These are phyloP conservation scores for Huntiella moniliformis DNA, from an alignment of 2,329 filamentous ascomycete genomes.

Conservation along the genomic window DNA sequence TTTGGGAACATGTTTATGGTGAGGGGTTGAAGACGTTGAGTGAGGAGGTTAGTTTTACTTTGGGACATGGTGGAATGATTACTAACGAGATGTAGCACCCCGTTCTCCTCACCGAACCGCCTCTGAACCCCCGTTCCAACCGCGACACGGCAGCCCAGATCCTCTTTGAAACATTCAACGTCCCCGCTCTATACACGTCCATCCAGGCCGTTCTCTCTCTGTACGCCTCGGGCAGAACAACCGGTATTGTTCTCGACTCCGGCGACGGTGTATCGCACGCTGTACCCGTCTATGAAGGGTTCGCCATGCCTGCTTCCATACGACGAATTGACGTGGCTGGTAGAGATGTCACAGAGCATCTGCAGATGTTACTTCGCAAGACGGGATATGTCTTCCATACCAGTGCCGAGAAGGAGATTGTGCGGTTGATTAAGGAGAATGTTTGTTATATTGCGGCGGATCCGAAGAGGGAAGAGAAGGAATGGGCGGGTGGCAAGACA, in stretches of 20 bases:
- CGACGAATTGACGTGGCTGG: slow-evolving; percentile 90
- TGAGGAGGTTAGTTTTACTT: slow-evolving; percentile 50
- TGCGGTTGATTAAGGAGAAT: slow-evolving; percentile 89
- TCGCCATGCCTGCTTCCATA: slow-evolving; percentile 90
- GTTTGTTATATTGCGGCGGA: slow-evolving; percentile 81
- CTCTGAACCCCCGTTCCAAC: slow-evolving; percentile 86
- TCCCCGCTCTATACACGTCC: slow-evolving; percentile 86
- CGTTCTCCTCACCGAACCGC: slow-evolving; percentile 87
- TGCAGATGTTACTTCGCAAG: slow-evolving; percentile 81
- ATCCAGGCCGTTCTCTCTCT: slow-evolving; percentile 93
- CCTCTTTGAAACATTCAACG: slow-evolving; percentile 96
- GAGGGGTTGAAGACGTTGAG: slow-evolving; percentile 92
- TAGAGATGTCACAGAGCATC: slow-evolving; percentile 84
- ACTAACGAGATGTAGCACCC: slow-evolving; percentile 44
- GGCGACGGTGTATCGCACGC: slow-evolving; percentile 95
- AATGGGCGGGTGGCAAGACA: slow-evolving; percentile 67
- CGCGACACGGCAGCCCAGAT: slow-evolving; percentile 94
- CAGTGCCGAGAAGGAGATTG: slow-evolving; percentile 97
- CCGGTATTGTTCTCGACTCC: slow-evolving; percentile 84
- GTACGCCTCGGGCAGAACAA: slow-evolving; percentile 89
- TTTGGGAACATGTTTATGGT: slow-evolving; percentile 95
- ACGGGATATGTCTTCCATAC: slow-evolving; percentile 91
- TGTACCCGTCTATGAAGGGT: slow-evolving; percentile 93
- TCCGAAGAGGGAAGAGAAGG: slow-evolving; percentile 87
- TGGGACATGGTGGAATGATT: not conserved